Base-by-base conservation (phyloP, 305 asterid species). In the Ruellia speciosa region DNA sequence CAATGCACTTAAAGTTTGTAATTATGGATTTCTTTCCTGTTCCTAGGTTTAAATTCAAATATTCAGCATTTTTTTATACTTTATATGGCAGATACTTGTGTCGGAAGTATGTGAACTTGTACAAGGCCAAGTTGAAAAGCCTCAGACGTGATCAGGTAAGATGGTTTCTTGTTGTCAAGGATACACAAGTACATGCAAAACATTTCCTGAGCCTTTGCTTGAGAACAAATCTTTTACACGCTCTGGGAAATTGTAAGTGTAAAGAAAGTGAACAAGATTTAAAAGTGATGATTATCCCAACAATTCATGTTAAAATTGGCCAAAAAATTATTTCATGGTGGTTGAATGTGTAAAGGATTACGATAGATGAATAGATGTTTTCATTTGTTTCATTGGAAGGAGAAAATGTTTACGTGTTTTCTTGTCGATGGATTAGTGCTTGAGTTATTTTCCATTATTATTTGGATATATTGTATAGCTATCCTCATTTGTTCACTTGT, bases 91-190 rank as follows among this genome's bases (percentile, higher is more conserved):
- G 98, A 60, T 75, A 70, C 71, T 34, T 76, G 56, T 89, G 95
- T 33, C 87, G 90, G 70, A 83, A 75, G 77, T 90, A 90, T 69
- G 87, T 85, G 72, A 79, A 76, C 57, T 71, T 84, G 80, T 90
- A 88, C 72, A 90, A 81, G 84, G 75, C 68, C 68, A 90, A 90
- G 80, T 79, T 90, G 84, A 80, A 82, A 74, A 74, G 85, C 74
- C 90, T 86, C 66, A 85, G 73, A 59, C 76, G 77, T 48, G 94
- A 88, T 63, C 86, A 90, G 96, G 98, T 90, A 60, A 72, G 75
- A 54, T n/a, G 54, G 52, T 46, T 59, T 63, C 19, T 50, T 59
- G 55, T 65, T 33, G 53, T 59, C 52, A 63, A 58, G 47, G 3
- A 45, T 19, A 14, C 58, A 33, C 28, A 31, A 35, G 40, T 20